These are phyloP conservation scores for Coffea eugenioides DNA, from an alignment of 257 asterid species.

Conservation along the genomic window DNA sequence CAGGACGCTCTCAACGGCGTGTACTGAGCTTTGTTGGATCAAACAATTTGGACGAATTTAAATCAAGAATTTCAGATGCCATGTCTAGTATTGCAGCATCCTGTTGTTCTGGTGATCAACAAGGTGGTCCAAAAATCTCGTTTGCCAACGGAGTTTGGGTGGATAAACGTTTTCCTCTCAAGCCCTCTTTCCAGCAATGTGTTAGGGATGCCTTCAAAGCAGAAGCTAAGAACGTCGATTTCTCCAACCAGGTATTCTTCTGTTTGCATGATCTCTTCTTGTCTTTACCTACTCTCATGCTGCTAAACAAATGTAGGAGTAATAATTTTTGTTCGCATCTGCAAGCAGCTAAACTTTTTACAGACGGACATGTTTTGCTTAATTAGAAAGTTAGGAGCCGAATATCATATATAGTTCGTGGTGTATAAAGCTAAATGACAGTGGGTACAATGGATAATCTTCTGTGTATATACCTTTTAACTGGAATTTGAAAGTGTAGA, in stretches of 20 bases:
- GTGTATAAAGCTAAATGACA: no score
- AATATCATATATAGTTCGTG: no score
- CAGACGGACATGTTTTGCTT: no score
- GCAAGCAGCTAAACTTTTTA: no score
- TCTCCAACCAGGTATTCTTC: neutral
- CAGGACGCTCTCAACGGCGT: neutral
- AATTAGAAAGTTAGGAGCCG: no score
- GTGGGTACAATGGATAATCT: no score
- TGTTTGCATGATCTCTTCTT: no score
- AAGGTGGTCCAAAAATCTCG: neutral
- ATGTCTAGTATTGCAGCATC: neutral
- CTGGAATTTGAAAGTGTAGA: no score
- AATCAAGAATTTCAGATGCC: neutral
- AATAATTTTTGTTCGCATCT: no score
- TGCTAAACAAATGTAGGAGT: no score
- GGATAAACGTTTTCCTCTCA: neutral
- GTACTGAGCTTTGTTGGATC: neutral
- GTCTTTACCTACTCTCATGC: no score
- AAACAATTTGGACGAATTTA: neutral
- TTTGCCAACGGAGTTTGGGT: slow-evolving; percentile 14
- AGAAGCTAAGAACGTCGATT: slow-evolving; percentile 1
- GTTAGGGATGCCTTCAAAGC: neutral
- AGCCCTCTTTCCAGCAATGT: neutral
- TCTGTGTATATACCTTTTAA: no score
- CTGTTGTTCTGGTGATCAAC: neutral